Base-by-base conservation (phyloP, 352 stramenopile genomes). In the Phytophthora aleatoria region DNA sequence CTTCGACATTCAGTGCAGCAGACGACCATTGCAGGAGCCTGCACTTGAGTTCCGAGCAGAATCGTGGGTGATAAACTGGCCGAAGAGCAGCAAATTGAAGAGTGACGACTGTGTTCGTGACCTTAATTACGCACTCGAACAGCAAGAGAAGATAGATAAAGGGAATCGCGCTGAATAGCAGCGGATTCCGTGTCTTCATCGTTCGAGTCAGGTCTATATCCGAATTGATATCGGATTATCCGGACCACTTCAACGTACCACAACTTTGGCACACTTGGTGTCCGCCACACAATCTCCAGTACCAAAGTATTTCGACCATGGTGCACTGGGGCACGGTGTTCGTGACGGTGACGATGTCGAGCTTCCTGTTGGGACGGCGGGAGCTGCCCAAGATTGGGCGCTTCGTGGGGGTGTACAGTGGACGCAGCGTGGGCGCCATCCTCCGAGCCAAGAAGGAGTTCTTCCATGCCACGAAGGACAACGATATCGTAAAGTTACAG, bases 371-470 rank as follows among this genome's bases (percentile, higher is more conserved):
- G 20, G 85, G 85, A 1, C 67, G 83, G 11, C 84, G 85, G 51
- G 85, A 93, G 63, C 68, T 93, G 60, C 85, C 81, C 26, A 89
- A 89, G 70, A 68, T 91, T 48, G 83, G 77, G 2, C 80, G 74
- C 52, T 80, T 88, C 27, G 26, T 87, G 10, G 85, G 85, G 1
- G 20, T 83, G 13, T 91, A 90, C 68, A 77, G 69, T 27, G 85
- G 85, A 1, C 80, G 85, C 48, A 81, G 75, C 0, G 74, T 93
- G 8, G 85, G 85, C 27, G 85, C 85, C 8, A 83, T 91, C 42
- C 55, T 93, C 28, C 85, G 85, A 47, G 85, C 85, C 35, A 93
- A 93, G 67, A 86, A 91, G 45, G 82, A 93, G 71, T 93, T 91
- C 65, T 93, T 91, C 50, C 81, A 93, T 69, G 85, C 82, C 24